A percentile compares a stretch with the other conserved stretches of the same genome.
phyloP scores from a whole-genome alignment of 2,329 filamentous ascomycete species.

The Pseudocercospora fijiensis region DNA sequence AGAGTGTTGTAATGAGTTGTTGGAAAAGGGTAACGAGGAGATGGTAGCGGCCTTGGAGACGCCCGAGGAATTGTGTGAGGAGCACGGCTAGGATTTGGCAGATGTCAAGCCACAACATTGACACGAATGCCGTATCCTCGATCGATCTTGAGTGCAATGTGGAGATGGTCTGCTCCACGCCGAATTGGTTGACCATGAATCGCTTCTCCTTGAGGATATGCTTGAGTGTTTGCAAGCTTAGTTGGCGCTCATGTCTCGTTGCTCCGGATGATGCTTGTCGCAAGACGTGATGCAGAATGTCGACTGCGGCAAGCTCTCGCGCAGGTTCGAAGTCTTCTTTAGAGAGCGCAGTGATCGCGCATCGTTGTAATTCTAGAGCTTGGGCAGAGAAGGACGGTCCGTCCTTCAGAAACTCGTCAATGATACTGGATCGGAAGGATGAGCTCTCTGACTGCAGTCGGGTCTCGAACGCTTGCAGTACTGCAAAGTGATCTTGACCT shows the following conservation, averaged over 20 bases:
- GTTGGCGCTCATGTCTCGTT: background rate
- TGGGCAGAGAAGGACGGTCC: background rate
- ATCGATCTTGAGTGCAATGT: constrained; percentile 39
- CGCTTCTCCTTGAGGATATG: constrained; percentile 32
- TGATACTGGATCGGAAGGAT: background rate
- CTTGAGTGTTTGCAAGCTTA: constrained; percentile 22
- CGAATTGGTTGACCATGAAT: constrained; percentile 46
- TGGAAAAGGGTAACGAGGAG: constrained; percentile 58
- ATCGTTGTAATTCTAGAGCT: background rate
- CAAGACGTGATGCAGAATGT: constrained; percentile 1
- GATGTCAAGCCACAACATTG: constrained; percentile 53
- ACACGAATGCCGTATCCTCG: constrained; percentile 27
- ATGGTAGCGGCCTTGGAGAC: constrained; percentile 61
- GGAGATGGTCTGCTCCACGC: constrained; percentile 44
- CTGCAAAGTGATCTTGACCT: background rate
- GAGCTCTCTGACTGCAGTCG: background rate
- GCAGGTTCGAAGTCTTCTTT: background rate
- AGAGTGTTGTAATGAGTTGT: constrained; percentile 56
- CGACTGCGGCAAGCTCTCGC: background rate
- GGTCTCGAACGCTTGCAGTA: background rate
- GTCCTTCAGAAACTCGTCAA: background rate
- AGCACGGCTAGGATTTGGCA: constrained; percentile 55
- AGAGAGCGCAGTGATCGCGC: background rate
- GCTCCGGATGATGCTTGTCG: background rate
- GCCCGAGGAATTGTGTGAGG: constrained; percentile 57